These are phyloP conservation scores for Candida pseudoglaebosa DNA, from an alignment of 805 yeast genomes.

Conservation along the genomic window DNA sequence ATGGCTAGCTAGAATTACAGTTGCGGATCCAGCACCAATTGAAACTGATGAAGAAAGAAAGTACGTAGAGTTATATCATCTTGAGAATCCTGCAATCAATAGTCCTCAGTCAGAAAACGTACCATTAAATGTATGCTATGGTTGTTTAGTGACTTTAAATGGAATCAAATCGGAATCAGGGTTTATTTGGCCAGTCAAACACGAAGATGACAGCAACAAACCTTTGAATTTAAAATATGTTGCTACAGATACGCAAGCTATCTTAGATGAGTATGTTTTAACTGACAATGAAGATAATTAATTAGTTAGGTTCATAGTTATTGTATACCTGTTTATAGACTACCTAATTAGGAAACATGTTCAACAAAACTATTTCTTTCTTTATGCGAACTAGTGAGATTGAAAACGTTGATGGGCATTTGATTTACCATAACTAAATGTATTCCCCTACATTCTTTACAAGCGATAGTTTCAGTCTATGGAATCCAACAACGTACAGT, in stretches of 20 bases:
- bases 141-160: slow-evolving; percentile 64
- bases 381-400: no score
- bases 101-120: slow-evolving; percentile 7
- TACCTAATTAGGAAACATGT: not conserved
- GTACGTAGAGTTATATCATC: slow-evolving; percentile 15
- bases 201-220: slow-evolving; percentile 12
- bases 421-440: no score
- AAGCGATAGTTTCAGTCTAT: slow-evolving; percentile 1
- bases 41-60: slow-evolving; percentile 35
- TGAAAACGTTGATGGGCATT: no score
- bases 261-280: slow-evolving; percentile 48
- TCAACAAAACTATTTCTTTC: no score
- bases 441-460: slow-evolving; percentile 2
- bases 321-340: no score
- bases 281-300: slow-evolving; percentile 35
- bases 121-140: slow-evolving; percentile 58
- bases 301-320: no score
- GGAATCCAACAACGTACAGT: not conserved
- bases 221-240: slow-evolving; percentile 7
- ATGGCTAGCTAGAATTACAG: slow-evolving; percentile 73
- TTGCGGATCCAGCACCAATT: slow-evolving; percentile 49
- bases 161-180: slow-evolving; percentile 24
- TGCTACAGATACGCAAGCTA: slow-evolving; percentile 24
- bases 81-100: not conserved
- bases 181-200: slow-evolving; percentile 35